Conservation (phyloP, 257 asterid genomes). For the Lycium ferocissimum region DNA sequence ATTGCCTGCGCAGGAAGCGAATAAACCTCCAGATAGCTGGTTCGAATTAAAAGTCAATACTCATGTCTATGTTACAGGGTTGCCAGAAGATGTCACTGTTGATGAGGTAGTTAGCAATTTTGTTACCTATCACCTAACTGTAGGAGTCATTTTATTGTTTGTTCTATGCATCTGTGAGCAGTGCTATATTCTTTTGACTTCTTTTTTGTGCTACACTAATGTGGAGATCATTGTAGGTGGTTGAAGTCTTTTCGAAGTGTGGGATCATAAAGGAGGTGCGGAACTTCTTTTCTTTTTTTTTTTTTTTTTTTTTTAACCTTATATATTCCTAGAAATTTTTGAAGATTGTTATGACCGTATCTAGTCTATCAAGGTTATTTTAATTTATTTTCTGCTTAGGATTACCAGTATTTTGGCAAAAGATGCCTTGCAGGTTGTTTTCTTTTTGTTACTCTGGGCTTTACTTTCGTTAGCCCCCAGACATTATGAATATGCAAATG, state of each 20-base stretch:
- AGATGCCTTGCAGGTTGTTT: conserved; percentile 21
- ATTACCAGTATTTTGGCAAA: conserved; percentile 4
- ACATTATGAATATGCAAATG: conserved; percentile 9
- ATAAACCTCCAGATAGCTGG: conserved; percentile 97
- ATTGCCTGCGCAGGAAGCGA: conserved; percentile 69
- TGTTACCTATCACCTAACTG: not conserved
- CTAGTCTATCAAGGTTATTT: conserved; percentile 16
- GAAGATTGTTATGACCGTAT: conserved; percentile 3
- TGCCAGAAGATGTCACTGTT: conserved; percentile 88
- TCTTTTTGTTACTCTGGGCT: not conserved
- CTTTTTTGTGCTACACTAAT: conserved; percentile 33
- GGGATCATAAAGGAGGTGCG: conserved; percentile 95
- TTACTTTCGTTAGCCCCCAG: not conserved
- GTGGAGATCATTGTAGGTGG: conserved; percentile 62
- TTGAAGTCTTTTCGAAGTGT: conserved; percentile 88
- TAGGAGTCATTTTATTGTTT: not conserved
- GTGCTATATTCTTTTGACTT: conserved; percentile 9
- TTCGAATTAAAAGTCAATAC: conserved; percentile 97
- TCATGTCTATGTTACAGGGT: conserved; percentile 90
- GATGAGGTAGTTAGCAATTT: conserved; percentile 73
- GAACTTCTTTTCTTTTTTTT: conserved; percentile 27
- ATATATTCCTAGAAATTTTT: not conserved
- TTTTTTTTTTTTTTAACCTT: conserved; percentile 12
- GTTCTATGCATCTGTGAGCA: conserved; percentile 1
- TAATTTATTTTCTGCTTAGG: not conserved